Evolutionary conservation across 441 rosid genomes (phyloP), one percentile per base, ranked within the genome.

Genomic region (Kokia cookei): DNA sequence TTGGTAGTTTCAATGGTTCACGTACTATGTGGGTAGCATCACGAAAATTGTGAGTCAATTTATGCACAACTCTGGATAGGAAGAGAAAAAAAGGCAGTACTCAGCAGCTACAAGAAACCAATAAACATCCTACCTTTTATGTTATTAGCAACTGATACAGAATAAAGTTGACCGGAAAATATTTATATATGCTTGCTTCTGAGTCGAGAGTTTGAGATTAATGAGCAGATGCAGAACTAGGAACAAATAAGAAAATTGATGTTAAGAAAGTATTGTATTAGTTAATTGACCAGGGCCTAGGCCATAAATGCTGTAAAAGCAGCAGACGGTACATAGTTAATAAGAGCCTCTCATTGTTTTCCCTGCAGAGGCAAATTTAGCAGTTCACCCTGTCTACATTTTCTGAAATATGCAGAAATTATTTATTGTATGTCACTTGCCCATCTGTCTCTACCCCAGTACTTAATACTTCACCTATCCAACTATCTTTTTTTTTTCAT

Each of bases 11-110:
- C 72, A 96, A 72, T 47, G 88, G 82, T 43, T 78, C 32, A 5
- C 73, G 91, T 43, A 91, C 88, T 73, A 86, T 80, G 62, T 74
- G 79, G 12, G 98, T 96, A 71, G 98, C 99, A 73, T 86, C 79
- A 24, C 98, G 97, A 78, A 96, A 96, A 71, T 93, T 83, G 84
- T 93, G 97, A 77, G 78, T 88, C 87, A 96, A 81, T 77, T 96
- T 82, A 51, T 96, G 98, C 47, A 96, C 98, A 82, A 93, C 81
- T 73, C 99, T 96, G 93, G 73, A 83, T 71, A 82, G 55, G 47
- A 80, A 69, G 79, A 82, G 59, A 35, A 42, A 79, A 78, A 79
- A 77, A 77, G 58, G 32, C 71, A 62, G 42, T 45, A 51, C 59
- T 65, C 61, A 77, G 76, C 12, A 80, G 73, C 64, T 50, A 15